Percentiles rank a stretch among this genome's conserved stretches.
These are phyloP conservation scores for Geotrichum candidum DNA, from an alignment of 1,139 yeast species.

Conservation along the genomic window DNA sequence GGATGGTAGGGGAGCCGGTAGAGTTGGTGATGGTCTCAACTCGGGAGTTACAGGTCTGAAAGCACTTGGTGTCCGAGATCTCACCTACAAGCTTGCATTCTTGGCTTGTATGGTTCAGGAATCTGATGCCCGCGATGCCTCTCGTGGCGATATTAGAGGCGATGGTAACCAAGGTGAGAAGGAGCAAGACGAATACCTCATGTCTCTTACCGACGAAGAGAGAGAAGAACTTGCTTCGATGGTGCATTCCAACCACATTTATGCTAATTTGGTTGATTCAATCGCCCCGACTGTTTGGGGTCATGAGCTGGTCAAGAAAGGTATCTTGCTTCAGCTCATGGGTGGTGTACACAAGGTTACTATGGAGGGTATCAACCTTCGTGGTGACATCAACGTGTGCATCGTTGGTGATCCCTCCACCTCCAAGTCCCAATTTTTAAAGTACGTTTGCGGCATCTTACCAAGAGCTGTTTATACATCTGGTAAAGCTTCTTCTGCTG, in stretches of 20 bases:
- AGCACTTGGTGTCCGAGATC: conserved; percentile 86
- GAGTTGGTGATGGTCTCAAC: conserved; percentile 63
- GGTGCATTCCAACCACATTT: conserved; percentile 87
- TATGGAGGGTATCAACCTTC: conserved; percentile 85
- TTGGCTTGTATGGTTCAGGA: conserved; percentile 76
- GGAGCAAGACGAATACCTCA: conserved; percentile 71
- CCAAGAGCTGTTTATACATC: conserved; percentile 97
- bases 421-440: conserved; percentile 90
- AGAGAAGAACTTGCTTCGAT: conserved; percentile 78
- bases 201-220: conserved; percentile 75
- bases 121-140: conserved; percentile 34
- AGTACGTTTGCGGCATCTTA: conserved; percentile 85
- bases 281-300: conserved; percentile 97
- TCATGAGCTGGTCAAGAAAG: conserved; percentile 91
- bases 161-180: conserved; percentile 43
- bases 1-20: conserved; percentile 55
- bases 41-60: conserved; percentile 84
- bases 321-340: conserved; percentile 75
- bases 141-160: conserved; percentile 40
- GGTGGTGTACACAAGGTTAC: conserved; percentile 97
- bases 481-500: conserved; percentile 98
- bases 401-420: conserved; percentile 98
- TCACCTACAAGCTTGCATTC: conserved; percentile 87
- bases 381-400: conserved; percentile 97
- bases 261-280: conserved; percentile 78